phyloP scores from a whole-genome alignment of 1,284 basidiomycete genomes.

The Pyrrhoderma lamaoense region DNA sequence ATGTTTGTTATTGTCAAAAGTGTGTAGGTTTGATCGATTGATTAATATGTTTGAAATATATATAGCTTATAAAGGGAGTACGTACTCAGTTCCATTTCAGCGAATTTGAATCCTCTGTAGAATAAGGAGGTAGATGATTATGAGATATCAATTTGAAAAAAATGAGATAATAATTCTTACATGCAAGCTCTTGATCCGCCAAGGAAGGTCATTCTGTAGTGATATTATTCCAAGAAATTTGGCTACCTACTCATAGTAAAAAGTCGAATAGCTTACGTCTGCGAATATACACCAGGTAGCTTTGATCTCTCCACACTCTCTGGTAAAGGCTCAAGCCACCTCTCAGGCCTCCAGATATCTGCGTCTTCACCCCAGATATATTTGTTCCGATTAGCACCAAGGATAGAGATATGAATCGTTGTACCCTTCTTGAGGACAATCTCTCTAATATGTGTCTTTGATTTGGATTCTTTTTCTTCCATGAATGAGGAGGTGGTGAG shows the following conservation, averaged over 20 bases:
- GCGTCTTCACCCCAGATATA: conserved; percentile 26
- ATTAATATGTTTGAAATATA: not conserved
- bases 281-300: conserved; percentile 12
- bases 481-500: conserved; percentile 1
- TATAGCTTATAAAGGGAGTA: not conserved
- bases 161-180: too few relatives aligned
- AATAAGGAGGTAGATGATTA: too few relatives aligned
- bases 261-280: conserved; percentile 7
- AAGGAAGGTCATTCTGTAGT: conserved; percentile 20
- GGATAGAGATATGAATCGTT: conserved; percentile 21
- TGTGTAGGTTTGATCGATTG: too few relatives aligned
- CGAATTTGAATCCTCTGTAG: conserved; percentile 11
- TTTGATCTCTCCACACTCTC: not conserved
- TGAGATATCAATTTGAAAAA: too few relatives aligned
- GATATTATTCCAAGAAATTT: not conserved
- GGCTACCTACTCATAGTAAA: not conserved
- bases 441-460: conserved; percentile 4
- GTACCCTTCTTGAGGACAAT: conserved; percentile 12
- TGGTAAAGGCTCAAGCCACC: conserved; percentile 14
- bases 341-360: conserved; percentile 20
- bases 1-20: too few relatives aligned
- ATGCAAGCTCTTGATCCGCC: conserved; percentile 21
- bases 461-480: not conserved
- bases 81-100: conserved; percentile 11
- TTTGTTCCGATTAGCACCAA: conserved; percentile 19